Base-by-base conservation (phyloP, 129 eudicot genomes). In the Pulicaria dysenterica region DNA sequence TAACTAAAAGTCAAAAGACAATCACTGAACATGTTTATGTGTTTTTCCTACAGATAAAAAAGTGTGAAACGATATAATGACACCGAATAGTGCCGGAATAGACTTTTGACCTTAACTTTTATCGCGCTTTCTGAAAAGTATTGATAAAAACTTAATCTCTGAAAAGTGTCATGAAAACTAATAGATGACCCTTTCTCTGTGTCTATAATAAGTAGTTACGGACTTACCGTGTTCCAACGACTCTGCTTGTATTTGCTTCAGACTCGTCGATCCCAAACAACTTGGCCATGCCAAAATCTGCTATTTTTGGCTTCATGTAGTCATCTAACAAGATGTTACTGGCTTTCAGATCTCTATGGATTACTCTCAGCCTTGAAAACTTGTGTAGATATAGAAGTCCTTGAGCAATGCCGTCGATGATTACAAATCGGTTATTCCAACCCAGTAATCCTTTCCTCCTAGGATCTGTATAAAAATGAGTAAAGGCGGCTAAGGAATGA, bases 241-340 rank as follows among this genome's bases (percentile, higher is more conserved):
- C 78, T 73, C 74, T 46, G 11, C 53, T 65, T 38, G 83, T 72
- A 66, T 64, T 78, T 78, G 77, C 67, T 62, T 78, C 61, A 4
- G 77, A 70, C 43, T 78, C 73, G 2, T 71, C 45, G 14, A 12
- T 64, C 45, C 73, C 54, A 64, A 78, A 55, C 64, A 72, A 63
- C 72, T 73, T 78, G 5, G 82, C 82, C 73, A 72, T 55, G 53
- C 82, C 78, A 56, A 78, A 78, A 39, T 78, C 78, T 2, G 73
- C 63, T 54, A 72, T 78, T 53, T 78, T 78, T 2, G 78, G 82
- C 17, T 64, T 78, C 6, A 78, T 7, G 59, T 78, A 41, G 15
- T 64, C 73, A 72, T 71, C 82, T 54, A 78, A 63, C 65, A 78
- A 71, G 51, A 71, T 78, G 19, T 78, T 78, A 70, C 82, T 78